Percentiles rank a stretch among this genome's conserved stretches.
phyloP scores from a whole-genome alignment of 2,329 filamentous ascomycete genomes.

The Pestalotiopsis sp. region DNA sequence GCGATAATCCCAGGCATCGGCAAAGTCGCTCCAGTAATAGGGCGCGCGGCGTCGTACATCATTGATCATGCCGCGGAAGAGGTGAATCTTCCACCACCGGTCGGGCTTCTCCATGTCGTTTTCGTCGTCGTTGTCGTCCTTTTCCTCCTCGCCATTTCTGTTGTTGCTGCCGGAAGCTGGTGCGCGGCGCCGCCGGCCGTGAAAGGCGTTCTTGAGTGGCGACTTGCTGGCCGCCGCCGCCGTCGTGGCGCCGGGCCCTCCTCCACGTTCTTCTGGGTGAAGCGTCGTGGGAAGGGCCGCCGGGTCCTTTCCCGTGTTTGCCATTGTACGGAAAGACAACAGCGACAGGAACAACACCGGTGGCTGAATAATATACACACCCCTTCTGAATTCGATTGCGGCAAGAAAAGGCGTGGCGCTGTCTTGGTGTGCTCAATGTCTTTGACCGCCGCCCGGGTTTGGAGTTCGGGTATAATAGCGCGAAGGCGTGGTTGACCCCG shows the following conservation, averaged over 20 bases:
- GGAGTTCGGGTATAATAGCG: too few relatives aligned
- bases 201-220: not conserved
- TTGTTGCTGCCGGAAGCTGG: not conserved
- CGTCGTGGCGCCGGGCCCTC: not conserved
- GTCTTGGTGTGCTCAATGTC: too few relatives aligned
- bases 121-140: not conserved
- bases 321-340: not conserved
- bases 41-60: constrained; percentile 76
- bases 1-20: constrained; percentile 87
- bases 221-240: not conserved
- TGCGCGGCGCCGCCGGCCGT: not conserved
- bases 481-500: too few relatives aligned
- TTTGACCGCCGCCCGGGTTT: too few relatives aligned
- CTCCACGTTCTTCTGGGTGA: not conserved
- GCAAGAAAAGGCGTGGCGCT: too few relatives aligned
- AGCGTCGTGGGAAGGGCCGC: not conserved
- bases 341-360: too few relatives aligned
- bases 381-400: too few relatives aligned
- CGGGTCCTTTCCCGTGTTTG: not conserved
- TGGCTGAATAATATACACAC: too few relatives aligned
- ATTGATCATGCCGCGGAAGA: constrained; percentile 79
- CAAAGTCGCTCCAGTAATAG: constrained; percentile 82
- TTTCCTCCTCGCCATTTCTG: not conserved
- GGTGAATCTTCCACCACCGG: constrained; percentile 73
- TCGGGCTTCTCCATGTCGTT: not conserved